Percentiles rank a stretch among this genome's conserved stretches.
Evolutionary conservation across 306 rosid species (phyloP).

Genomic region (Rubus parviflorus): DNA sequence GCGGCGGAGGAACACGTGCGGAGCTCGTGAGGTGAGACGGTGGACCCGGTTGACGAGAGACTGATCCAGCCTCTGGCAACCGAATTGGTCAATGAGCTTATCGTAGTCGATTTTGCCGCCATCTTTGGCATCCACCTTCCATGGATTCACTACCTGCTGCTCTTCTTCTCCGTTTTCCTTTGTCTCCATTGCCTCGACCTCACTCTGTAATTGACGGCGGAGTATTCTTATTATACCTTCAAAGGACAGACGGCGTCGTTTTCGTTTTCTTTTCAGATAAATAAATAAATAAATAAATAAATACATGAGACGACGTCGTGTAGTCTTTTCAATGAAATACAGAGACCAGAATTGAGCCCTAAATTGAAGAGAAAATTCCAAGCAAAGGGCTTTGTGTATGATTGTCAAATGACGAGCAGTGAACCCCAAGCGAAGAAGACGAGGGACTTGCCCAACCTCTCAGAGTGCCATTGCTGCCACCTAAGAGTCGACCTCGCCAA

Average conservation of each 20-base stretch:
- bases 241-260: no score
- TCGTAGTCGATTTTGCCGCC: conserved; percentile 87
- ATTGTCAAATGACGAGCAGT: neutral
- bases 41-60: conserved; percentile 58
- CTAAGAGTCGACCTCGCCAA: conserved; percentile 52
- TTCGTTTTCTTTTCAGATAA: no score
- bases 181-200: conserved; percentile 23
- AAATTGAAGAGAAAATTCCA: neutral
- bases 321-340: no score
- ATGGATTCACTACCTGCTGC: conserved; percentile 69
- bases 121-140: conserved; percentile 77
- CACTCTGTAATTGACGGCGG: neutral
- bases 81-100: conserved; percentile 88
- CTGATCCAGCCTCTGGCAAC: conserved; percentile 72
- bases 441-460: conserved; percentile 64
- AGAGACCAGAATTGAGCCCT: neutral
- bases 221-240: no score
- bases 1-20: conserved; percentile 90
- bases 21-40: conserved; percentile 63
- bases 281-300: no score
- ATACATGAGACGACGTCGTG: neutral
- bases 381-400: no score
- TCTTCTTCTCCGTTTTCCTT: conserved; percentile 17
- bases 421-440: conserved; percentile 50
- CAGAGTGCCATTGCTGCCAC: conserved; percentile 72